Base-by-base conservation (phyloP, 2,329 filamentous ascomycete species). In the Sporothrix variecibatus region DNA sequence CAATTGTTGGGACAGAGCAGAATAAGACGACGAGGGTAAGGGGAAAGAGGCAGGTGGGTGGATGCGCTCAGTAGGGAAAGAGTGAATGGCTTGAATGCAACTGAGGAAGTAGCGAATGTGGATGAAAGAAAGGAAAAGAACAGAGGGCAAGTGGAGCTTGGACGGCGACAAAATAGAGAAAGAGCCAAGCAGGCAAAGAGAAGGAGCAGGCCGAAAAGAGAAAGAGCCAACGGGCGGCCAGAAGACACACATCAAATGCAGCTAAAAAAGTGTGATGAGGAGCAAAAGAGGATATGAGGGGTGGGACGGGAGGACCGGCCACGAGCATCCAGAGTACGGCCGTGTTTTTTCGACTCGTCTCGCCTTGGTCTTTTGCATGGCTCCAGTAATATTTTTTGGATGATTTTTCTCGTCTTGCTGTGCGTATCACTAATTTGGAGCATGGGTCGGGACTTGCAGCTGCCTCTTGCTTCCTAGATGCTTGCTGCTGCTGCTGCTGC, bases 291-390 rank as follows among this genome's bases (percentile, higher is more conserved):
- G 38, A 51, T 3, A 68, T 20, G 9, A 12, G 43, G 67, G 49
- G 49, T 51, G 43, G 67, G 46, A 34, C 67, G 46, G 64, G 40
- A 67, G 38, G 64, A 23, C 62, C 28, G 65, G 65, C 65, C 43
- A n/a, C 43, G 65, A 68, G 43, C 34, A 65, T 65, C 11, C 17
- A 67, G 38, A 46, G 38, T 28, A 67, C 62, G 62, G 23, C 62
- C 62, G 62, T 46, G 28, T 56, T 56, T 46, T 28, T 67, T 65
- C 62, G 11, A 28, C 26, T 46, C 23, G 38, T 46, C 38, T 67
- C 23, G 62, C 23, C n/a, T 46, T 43, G 38, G 62, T 23, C 38
- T 28, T 23, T 67, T 67, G 15, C 12, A 46, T 26, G 3, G 12
- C 12, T 23, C 38, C 23, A 40, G 12, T 46, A 46, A 28, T 26